Base-by-base conservation (phyloP, 2,329 filamentous ascomycete genomes). In the Coniosporium tulheliwenetii region DNA sequence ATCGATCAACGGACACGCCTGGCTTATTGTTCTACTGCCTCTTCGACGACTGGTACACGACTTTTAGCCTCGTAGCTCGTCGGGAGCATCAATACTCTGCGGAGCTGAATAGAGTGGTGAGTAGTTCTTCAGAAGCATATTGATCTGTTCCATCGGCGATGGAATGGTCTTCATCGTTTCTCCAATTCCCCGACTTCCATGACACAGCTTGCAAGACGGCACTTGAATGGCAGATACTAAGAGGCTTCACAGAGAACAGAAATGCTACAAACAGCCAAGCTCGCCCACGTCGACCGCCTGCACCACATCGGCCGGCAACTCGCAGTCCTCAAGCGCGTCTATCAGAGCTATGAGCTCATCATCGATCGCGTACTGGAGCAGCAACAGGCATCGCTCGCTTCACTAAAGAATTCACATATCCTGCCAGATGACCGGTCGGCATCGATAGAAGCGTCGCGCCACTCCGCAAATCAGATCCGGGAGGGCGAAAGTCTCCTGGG, bases 21-120 rank as follows among this genome's bases (percentile, higher is more conserved):
- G 75, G 74, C 14, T 62, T 76, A 14, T 59, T 79, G 2, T 79
- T 79, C 57, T 80, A 78, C 53, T 79, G 79, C 49, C 58, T 80
- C 0, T 80, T 80, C 49, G 76, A 81, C 50, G 76, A 79, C 50
- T 79, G 77, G 63, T 66, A 67, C 31, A 72, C 73, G 3, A 74
- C 72, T 1, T 73, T 72, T 39, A 67, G 67, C 19, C 61, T 79
- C 9, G 61, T 79, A 10, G 69, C 65, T 8, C 49, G 67, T 50
- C 50, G 55, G 44, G 52, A 71, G 52, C 60, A 62, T 44, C 62
- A 63, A 19, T 70, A 69, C 41, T 62, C 60, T 8, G 53, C 58
- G 3, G 64, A 67, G 42, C 54, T 80, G 5, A 61, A 69, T 37
- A 55, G 62, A 12, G 58, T 77, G 44, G 71, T 73, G 53, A 47